These are phyloP conservation scores for Arabidopsis hybrid DNA, from an alignment of 441 rosid species.

Conservation along the genomic window DNA sequence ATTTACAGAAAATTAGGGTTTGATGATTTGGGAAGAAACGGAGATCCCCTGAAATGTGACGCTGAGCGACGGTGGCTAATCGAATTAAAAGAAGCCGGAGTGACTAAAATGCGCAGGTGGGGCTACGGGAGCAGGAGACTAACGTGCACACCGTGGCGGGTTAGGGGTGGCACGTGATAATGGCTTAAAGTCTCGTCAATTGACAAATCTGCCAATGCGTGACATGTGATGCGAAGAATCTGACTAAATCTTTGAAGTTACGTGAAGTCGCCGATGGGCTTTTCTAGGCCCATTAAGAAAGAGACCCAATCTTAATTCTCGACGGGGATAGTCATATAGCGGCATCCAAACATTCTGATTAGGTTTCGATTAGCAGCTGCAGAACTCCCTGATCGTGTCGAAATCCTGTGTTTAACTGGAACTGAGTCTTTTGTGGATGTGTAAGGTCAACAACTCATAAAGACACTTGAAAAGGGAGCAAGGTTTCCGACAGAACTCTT, in stretches of 20 bases:
- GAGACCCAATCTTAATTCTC: constrained; percentile 6
- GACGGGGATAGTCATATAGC: constrained; percentile 17
- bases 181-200: constrained; percentile 26
- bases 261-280: constrained; percentile 28
- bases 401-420: constrained; percentile 25
- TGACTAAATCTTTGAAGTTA: constrained; percentile 3
- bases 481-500: constrained; percentile 20
- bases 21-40: constrained; percentile 33
- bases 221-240: constrained; percentile 27
- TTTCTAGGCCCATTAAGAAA: constrained; percentile 32
- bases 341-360: constrained; percentile 50
- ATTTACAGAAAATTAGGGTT: constrained; percentile 29
- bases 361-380: constrained; percentile 48
- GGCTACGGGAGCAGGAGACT: constrained; percentile 5
- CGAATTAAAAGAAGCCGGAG: constrained; percentile 22
- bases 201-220: constrained; percentile 29
- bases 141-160: constrained; percentile 37
- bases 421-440: constrained; percentile 7
- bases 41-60: constrained; percentile 17
- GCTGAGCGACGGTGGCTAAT: constrained; percentile 31
- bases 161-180: constrained; percentile 37
- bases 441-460: constrained; percentile 38
- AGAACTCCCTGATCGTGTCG: constrained; percentile 21
- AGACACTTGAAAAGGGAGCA: constrained; percentile 15
- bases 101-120: constrained; percentile 38